phyloP scores from a whole-genome alignment of 306 rosid species.

The Prinsepia uniflora region DNA sequence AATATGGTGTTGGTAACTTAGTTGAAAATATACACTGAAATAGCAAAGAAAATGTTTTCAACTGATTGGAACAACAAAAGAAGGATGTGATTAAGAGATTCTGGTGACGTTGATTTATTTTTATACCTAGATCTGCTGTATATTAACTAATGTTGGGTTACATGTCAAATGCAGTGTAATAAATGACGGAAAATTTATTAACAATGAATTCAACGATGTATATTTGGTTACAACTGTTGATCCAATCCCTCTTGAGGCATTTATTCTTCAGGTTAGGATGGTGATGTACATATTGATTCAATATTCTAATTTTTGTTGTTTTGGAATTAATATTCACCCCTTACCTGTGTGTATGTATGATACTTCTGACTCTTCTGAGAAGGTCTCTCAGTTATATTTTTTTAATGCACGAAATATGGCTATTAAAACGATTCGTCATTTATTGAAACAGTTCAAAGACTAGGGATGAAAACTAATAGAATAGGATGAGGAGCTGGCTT shows the following conservation, averaged over 20 bases:
- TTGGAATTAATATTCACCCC: too few relatives aligned
- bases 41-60: too few relatives aligned
- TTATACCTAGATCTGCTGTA: too few relatives aligned
- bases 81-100: background rate
- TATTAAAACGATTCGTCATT: background rate
- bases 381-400: slow-evolving; percentile 10
- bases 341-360: background rate
- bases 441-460: background rate
- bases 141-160: slow-evolving; percentile 25
- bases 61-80: background rate
- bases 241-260: slow-evolving; percentile 88
- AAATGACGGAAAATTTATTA: slow-evolving; percentile 71
- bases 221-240: slow-evolving; percentile 80
- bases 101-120: too few relatives aligned
- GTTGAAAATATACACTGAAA: too few relatives aligned
- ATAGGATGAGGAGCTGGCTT: background rate
- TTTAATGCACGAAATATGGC: background rate
- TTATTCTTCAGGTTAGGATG: slow-evolving; percentile 82
- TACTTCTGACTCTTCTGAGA: background rate
- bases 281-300: background rate
- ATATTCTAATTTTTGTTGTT: too few relatives aligned
- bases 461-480: slow-evolving; percentile 1
- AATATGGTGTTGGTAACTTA: too few relatives aligned
- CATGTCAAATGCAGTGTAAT: slow-evolving; percentile 52
- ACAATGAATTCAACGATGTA: slow-evolving; percentile 82